Conservation (phyloP, 129 eudicot genomes). For the Glebionis coronaria region DNA sequence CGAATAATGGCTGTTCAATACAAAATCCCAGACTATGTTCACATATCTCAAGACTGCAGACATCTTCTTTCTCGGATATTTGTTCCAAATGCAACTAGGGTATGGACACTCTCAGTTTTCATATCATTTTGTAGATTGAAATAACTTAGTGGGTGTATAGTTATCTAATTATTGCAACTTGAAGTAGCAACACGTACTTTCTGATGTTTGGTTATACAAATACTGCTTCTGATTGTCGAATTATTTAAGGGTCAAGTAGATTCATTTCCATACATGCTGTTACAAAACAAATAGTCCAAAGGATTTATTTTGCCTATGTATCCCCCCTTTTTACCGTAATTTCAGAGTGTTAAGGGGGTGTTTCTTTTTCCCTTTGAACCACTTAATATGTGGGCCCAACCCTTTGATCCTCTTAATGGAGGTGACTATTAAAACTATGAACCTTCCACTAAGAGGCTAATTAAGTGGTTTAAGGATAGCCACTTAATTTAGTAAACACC, state of each 20-base stretch:
- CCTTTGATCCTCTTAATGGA: too few relatives aligned
- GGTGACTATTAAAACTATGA: too few relatives aligned
- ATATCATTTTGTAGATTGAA: not conserved
- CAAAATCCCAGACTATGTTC: constrained; percentile 94
- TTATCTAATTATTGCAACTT: not conserved
- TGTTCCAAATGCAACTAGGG: constrained; percentile 68
- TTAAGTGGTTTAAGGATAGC: too few relatives aligned
- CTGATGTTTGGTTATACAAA: not conserved
- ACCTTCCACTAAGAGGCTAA: too few relatives aligned
- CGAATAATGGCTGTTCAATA: constrained; percentile 82
- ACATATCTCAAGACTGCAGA: constrained; percentile 86
- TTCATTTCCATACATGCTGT: not conserved
- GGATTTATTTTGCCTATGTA: not conserved
- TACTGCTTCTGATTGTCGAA: not conserved
- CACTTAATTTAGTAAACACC: too few relatives aligned
- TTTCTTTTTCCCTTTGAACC: too few relatives aligned
- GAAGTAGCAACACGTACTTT: too few relatives aligned
- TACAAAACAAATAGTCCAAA: not conserved
- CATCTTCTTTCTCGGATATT: constrained; percentile 89
- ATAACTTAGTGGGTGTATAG: not conserved
- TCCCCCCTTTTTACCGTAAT: not conserved
- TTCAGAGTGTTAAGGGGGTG: not conserved
- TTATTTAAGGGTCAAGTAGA: not conserved
- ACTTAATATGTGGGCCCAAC: too few relatives aligned
- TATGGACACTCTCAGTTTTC: constrained; percentile 27